These are phyloP conservation scores for Coelastrella sp. DNA, from an alignment of 139 green algal genomes.

Conservation along the genomic window DNA sequence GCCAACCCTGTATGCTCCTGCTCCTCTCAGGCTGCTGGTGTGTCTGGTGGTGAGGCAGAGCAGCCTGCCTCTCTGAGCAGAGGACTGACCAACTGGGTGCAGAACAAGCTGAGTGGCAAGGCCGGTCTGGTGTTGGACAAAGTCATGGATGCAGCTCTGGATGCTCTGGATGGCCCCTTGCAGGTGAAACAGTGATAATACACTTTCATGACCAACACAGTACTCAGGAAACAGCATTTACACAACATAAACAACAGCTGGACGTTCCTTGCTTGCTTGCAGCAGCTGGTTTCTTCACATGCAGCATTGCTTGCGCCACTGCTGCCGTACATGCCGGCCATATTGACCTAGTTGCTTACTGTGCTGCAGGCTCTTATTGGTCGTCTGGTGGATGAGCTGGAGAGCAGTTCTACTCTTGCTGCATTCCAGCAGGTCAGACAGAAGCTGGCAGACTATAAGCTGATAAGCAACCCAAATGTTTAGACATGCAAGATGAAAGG, in stretches of 20 bases:
- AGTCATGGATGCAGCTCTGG: constrained; percentile 11
- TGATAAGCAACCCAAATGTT: constrained; percentile 12
- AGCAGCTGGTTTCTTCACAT: too few relatives aligned
- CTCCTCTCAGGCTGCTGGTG: constrained; percentile 3
- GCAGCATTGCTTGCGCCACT: too few relatives aligned
- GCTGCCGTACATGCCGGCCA: too few relatives aligned
- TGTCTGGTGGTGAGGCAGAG: neutral
- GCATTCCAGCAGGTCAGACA: constrained; percentile 36
- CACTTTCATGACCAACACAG: too few relatives aligned
- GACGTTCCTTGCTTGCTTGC: too few relatives aligned
- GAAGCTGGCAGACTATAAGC: constrained; percentile 37
- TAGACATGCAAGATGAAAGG: neutral
- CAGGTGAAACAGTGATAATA: neutral
- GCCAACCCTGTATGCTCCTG: neutral
- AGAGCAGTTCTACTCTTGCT: constrained; percentile 2
- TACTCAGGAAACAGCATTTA: too few relatives aligned
- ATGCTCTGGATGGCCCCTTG: constrained; percentile 18
- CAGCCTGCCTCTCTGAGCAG: constrained; percentile 7
- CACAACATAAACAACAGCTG: too few relatives aligned
- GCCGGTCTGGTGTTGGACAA: constrained; percentile 13
- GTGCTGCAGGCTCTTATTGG: neutral
- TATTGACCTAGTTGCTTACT: neutral
- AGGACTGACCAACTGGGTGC: constrained; percentile 17
- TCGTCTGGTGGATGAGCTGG: constrained; percentile 25
- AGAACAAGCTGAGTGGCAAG: constrained; percentile 28